These are phyloP conservation scores for Dioszegia aurantiaca DNA, from an alignment of 768 basidiomycete species.

Conservation along the genomic window DNA sequence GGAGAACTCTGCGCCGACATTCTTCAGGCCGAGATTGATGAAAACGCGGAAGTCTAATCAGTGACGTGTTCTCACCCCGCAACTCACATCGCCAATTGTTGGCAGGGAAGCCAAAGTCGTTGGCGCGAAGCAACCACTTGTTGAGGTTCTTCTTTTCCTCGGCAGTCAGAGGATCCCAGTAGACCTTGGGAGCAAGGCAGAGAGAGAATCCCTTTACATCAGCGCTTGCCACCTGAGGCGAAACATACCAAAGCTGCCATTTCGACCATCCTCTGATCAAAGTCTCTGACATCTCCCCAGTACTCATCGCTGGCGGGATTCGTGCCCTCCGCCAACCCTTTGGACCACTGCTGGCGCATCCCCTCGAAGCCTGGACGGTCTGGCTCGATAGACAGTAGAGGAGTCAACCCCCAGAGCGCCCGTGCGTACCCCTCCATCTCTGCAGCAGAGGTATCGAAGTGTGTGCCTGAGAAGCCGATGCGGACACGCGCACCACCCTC, in stretches of 20 bases:
- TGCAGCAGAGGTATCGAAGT: constrained; percentile 36
- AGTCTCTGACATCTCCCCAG: constrained; percentile 70
- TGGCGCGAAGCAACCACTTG: constrained; percentile 24
- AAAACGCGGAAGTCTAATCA: constrained; percentile 33
- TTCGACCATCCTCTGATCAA: constrained; percentile 76
- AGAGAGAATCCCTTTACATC: constrained; percentile 58
- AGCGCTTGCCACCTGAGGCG: not conserved
- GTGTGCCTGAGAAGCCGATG: constrained; percentile 33
- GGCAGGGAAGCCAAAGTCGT: constrained; percentile 23
- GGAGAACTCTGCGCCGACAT: constrained; percentile 32
- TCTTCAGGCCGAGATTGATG: constrained; percentile 31
- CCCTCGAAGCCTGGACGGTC: constrained; percentile 21
- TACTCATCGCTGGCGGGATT: constrained; percentile 65
- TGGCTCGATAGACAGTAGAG: constrained; percentile 28
- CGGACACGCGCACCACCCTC: constrained; percentile 27
- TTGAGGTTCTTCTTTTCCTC: constrained; percentile 24
- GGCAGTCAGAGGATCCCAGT: constrained; percentile 49
- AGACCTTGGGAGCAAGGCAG: constrained; percentile 62
- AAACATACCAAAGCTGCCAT: constrained; percentile 64
- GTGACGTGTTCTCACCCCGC: not conserved
- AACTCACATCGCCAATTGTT: constrained; percentile 42
- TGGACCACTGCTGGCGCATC: constrained; percentile 56
- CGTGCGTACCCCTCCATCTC: constrained; percentile 39
- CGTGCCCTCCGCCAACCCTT: constrained; percentile 65
- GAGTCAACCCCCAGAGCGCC: constrained; percentile 36